These are phyloP conservation scores for Triangularia verruculosa DNA, from an alignment of 2,329 filamentous ascomycete genomes.

Conservation along the genomic window DNA sequence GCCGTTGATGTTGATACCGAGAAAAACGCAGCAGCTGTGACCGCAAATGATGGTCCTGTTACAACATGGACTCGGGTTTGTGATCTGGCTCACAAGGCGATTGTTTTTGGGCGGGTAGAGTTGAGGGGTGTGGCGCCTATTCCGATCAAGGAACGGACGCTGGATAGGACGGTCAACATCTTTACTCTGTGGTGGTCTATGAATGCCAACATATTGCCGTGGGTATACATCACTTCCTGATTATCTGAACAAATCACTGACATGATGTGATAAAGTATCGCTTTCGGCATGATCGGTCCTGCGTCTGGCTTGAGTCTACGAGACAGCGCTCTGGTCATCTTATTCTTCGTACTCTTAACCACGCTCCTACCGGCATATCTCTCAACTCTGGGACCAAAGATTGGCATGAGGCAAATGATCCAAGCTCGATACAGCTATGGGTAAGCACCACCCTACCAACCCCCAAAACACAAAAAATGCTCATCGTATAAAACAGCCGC, in stretches of 20 bases:
- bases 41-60: not conserved
- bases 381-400: constrained; percentile 57
- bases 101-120: constrained; percentile 38
- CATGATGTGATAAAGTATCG: constrained; percentile 45
- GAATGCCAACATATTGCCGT: constrained; percentile 48
- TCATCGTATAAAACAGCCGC: constrained; percentile 33
- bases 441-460: constrained; percentile 33
- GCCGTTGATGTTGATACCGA: not conserved
- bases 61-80: constrained; percentile 11
- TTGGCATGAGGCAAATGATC: constrained; percentile 64
- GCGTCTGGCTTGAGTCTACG: constrained; percentile 52
- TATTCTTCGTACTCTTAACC: constrained; percentile 60
- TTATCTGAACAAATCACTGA: not conserved
- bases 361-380: constrained; percentile 55
- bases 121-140: constrained; percentile 44
- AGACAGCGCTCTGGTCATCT: constrained; percentile 55
- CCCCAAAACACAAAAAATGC: not conserved
- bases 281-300: constrained; percentile 62
- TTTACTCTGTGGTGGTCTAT: constrained; percentile 50
- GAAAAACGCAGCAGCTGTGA: constrained; percentile 3
- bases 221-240: constrained; percentile 20
- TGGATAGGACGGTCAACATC: constrained; percentile 41
- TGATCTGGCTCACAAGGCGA: constrained; percentile 7
- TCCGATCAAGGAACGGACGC: constrained; percentile 40
- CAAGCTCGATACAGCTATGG: constrained; percentile 63